Evolutionary conservation across 2,329 filamentous ascomycete genomes (phyloP), one percentile per base, ranked within the genome.

Genomic region (Clarireedia hainanense): DNA sequence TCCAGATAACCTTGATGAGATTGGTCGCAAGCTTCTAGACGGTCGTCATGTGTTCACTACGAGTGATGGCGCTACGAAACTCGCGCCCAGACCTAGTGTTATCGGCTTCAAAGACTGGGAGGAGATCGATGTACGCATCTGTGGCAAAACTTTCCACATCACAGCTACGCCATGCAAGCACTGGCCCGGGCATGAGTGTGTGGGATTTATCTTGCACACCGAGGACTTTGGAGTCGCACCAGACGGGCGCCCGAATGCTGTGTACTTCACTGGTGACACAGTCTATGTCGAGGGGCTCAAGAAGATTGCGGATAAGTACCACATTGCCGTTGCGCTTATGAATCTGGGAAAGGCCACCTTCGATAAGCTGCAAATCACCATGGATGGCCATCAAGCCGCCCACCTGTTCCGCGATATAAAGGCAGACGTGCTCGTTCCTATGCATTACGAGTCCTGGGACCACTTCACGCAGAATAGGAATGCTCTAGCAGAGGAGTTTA

Each of bases 361-460:
- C 39, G 39, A 42, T 20, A 14, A 42, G 5, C 6, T 47, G 45
- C 45, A 26, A 30, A 47, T 47, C 4, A 47, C 45, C 9, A 47
- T 47, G 45, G n/a, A 15, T 47, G 45, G 45, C n/a, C 15, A 47
- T 4, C 45, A 47, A 15, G 45, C 45, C 12, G 71, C 70, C 4
- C 58, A 57, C 40, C 63, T 78, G 9, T 69, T 74, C 49, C 65
- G 68, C 0, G 72, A 71, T 2, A 64, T 77, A 10, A 64, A 65
- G 15, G 72, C 73, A 0, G 74, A 77, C 47, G 54, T 70, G 2
- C 57, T 77, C 10, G 68, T 78, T 2, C 75, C 74, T 0, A 73
- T 79, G 70, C 75, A 78, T 56, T 78, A 68, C 53, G 74, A 78
- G 49, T 68, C 67, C 1, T 79, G 75, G 75, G 62, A 60, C 0